Evolutionary conservation across 768 basidiomycete genomes (phyloP).

Genomic region (Hortiboletus flavorubellus): DNA sequence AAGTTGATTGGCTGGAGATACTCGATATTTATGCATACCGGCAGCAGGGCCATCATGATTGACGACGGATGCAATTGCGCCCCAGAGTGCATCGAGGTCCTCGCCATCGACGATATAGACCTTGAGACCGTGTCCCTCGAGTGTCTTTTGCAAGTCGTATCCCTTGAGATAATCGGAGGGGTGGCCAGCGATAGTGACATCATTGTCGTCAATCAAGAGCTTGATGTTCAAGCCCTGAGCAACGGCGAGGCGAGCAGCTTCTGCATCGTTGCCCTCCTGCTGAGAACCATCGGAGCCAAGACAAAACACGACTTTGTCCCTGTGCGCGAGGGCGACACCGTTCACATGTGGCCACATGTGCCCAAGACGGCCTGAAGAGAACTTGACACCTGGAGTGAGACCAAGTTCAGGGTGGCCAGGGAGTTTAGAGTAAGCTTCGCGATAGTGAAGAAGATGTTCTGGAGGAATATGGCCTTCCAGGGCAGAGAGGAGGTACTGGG

Average conservation of each 20-base stretch:
- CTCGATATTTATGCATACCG: constrained; percentile 37
- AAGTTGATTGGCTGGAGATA: not conserved
- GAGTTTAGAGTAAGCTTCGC: constrained; percentile 80
- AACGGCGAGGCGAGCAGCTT: constrained; percentile 84
- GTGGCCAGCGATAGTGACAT: constrained; percentile 91
- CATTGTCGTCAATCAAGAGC: constrained; percentile 85
- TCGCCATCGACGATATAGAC: constrained; percentile 74
- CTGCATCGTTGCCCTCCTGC: constrained; percentile 89
- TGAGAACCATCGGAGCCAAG: constrained; percentile 90
- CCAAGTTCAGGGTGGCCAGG: constrained; percentile 90
- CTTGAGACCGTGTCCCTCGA: constrained; percentile 79
- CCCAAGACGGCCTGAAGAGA: constrained; percentile 89
- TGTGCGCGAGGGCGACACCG: constrained; percentile 78
- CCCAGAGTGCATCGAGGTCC: constrained; percentile 77
- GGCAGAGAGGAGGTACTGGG: constrained; percentile 81
- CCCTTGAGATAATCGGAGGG: constrained; percentile 85
- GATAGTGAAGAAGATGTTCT: constrained; percentile 81
- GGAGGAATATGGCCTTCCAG: constrained; percentile 68
- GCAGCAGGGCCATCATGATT: constrained; percentile 74
- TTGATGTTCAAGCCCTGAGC: constrained; percentile 83
- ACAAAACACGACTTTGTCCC: constrained; percentile 73
- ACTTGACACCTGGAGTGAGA: constrained; percentile 88
- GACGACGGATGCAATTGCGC: constrained; percentile 53
- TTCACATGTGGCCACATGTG: constrained; percentile 91
- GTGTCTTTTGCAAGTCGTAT: constrained; percentile 65